A percentile compares a stretch with the other conserved stretches of the same genome.
Conservation (phyloP, 108 stramenopile species). For the Skeletonema tropicum region DNA sequence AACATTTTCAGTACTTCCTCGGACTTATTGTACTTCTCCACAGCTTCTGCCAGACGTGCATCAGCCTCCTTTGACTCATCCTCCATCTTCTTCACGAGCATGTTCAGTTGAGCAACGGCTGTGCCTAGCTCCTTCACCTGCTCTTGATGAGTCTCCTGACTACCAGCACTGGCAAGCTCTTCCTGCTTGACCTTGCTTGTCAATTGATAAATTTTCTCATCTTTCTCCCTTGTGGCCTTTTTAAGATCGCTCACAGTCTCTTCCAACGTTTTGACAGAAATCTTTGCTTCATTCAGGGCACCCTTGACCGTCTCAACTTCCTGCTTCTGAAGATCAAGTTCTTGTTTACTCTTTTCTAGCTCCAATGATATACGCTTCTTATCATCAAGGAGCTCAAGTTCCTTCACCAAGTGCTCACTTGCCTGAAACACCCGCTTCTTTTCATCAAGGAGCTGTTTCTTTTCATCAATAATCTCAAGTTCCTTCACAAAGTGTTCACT, state of each 20-base stretch:
- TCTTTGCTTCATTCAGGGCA: slow-evolving; percentile 27
- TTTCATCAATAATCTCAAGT: no score
- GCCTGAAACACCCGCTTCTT: no score
- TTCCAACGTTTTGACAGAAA: slow-evolving; percentile 26
- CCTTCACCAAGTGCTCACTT: no score
- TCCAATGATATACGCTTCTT: background rate
- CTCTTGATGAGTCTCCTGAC: slow-evolving; percentile 10
- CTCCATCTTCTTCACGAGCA: slow-evolving; percentile 8
- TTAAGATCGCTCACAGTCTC: slow-evolving; percentile 24
- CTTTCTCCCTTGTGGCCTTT: slow-evolving; percentile 27
- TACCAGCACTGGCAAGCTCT: slow-evolving; percentile 16
- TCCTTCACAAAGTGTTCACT: no score
- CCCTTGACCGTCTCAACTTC: slow-evolving; percentile 9
- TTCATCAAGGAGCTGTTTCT: no score
- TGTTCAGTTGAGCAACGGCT: slow-evolving; percentile 9
- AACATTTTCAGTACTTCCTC: slow-evolving; percentile 9
- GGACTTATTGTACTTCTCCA: slow-evolving; percentile 4
- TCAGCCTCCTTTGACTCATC: background rate
- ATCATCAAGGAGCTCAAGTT: no score
- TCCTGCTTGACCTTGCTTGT: slow-evolving; percentile 9
- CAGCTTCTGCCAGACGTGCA: background rate
- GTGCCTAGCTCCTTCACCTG: background rate
- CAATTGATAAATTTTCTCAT: slow-evolving; percentile 21
- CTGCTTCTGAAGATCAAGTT: background rate
- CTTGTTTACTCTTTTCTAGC: background rate